Percentiles rank a stretch among this genome's conserved stretches.
These are phyloP conservation scores for Lavandula angustifolia DNA, from an alignment of 257 asterid species.

Conservation along the genomic window DNA sequence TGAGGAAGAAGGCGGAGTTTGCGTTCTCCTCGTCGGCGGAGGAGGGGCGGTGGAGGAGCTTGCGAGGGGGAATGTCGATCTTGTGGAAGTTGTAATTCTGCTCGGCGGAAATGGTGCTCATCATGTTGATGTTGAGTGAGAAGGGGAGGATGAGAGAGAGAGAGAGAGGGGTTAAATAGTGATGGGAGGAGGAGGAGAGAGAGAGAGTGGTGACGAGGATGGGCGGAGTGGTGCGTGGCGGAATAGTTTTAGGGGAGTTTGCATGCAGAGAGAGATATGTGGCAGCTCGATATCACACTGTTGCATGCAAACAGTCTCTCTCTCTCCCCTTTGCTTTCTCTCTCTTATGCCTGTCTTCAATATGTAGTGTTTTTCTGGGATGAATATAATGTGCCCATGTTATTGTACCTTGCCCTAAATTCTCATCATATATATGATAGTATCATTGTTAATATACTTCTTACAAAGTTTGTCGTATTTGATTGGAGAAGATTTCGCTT, in stretches of 20 bases:
- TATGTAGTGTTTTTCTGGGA: no score
- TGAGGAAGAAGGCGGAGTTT: slow-evolving; percentile 46
- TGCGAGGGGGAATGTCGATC: slow-evolving; percentile 77
- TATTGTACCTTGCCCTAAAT: no score
- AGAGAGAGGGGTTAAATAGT: neutral
- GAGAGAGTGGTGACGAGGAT: slow-evolving; percentile 55
- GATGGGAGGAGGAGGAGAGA: neutral
- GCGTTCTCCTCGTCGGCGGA: slow-evolving; percentile 51
- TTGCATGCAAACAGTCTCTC: slow-evolving; percentile 31
- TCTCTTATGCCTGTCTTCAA: no score
- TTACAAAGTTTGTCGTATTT: no score
- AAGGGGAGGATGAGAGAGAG: no score
- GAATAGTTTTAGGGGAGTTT: slow-evolving; percentile 50
- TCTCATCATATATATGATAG: no score
- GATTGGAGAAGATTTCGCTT: no score
- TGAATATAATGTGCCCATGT: no score
- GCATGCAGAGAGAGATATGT: slow-evolving; percentile 69
- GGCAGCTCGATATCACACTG: slow-evolving; percentile 61
- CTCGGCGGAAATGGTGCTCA: slow-evolving; percentile 65
- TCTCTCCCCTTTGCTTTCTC: neutral
- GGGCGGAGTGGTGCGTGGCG: slow-evolving; percentile 92
- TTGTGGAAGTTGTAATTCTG: slow-evolving; percentile 60
- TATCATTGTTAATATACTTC: no score
- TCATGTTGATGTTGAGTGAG: slow-evolving; percentile 20
- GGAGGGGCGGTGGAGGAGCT: slow-evolving; percentile 36